Evolutionary conservation across 2,329 filamentous ascomycete species (phyloP), one percentile per base, ranked within the genome.

Genomic region (Lachnellula occidentalis): DNA sequence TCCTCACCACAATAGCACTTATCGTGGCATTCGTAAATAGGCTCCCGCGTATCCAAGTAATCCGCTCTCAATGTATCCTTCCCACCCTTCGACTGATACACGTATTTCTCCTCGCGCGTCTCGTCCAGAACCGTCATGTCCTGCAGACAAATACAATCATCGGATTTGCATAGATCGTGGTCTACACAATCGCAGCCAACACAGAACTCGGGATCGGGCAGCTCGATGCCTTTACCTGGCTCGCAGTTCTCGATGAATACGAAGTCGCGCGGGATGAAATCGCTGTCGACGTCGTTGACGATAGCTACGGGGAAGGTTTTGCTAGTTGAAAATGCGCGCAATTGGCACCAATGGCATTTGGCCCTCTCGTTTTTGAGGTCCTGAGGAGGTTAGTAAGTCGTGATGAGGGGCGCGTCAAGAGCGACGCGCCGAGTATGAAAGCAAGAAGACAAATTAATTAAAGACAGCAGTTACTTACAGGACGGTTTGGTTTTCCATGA

Each of bases 1-100:
- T 73, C 61, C 0, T 69, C 66, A 2, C 77, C 78, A 63, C 90
- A 95, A 2, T 71, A 73, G 70, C 90, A 95, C 8, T 78, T 80
- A 2, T 78, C 73, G 62, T 94, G 90, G 67, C 90, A 95, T 65
- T 95, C 90, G 70, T 92, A 92, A 54, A 95, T 87, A 0, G 86
- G 81, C 34, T 78, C 69, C 39, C 79, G 76, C 24, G 79, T 82
- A 22, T 75, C 62, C 12, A 85, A 73, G 43, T 80, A 73, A 43
- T 74, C 74, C 24, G 74, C 73, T 17, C 80, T 73, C 45, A 87
- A 69, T 17, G 78, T 72, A 0, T 79, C 81, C 1, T 74, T 74
- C 54, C 77, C 61, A 0, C 82, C 82, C 22, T 74, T 74, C 5
- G 75, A 73, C 64, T 83, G 79, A 66, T 92, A 92, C 0, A 74